Evolutionary conservation across 768 basidiomycete genomes (phyloP), one percentile per base, ranked within the genome.

Genomic region (Kwoniella pini): DNA sequence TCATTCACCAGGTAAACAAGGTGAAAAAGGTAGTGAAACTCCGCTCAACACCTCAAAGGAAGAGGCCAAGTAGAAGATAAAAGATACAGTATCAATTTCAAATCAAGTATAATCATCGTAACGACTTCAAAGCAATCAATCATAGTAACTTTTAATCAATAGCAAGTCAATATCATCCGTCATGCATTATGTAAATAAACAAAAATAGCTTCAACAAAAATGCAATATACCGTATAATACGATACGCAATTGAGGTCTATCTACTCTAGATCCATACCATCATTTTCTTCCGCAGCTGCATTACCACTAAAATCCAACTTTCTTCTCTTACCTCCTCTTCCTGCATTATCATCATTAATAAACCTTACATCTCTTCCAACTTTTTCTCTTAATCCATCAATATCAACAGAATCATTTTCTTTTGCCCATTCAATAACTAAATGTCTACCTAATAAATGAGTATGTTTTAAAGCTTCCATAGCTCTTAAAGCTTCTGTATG

Each of bases 371-470:
- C 79, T 74, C 87, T 86, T 50, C 88, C 87, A 31, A 93, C 89
- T 80, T 91, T 93, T 80, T 84, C 84, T 61, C 93, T 81, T 48
- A 96, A 75, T 56, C 75, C 82, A 28, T 89, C 89, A 53, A 94
- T 72, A 73, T 94, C 89, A 72, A 86, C 85, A 7, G 60, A 69
- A 26, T 78, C 76, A n/a, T 62, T 75, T 64, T 89, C 89, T 2
- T 82, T 87, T 0, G 94, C 92, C 93, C 94, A 96, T 77, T 98
- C 87, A 42, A 99, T 81, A 3, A 98, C 92, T 43, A 99, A 80
- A 83, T 99, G 96, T 33, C 96, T 81, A 9, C 96, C 95, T 21
- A 99, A 86, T 69, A 98, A 86, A 82, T 98, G 96, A 0, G 94
- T 96, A 79, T 98, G 93, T 67, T 86, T 85, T 22, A 99, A 84